phyloP scores from a whole-genome alignment of 1,139 yeast species.

The Tardiomyces digboiensis region DNA sequence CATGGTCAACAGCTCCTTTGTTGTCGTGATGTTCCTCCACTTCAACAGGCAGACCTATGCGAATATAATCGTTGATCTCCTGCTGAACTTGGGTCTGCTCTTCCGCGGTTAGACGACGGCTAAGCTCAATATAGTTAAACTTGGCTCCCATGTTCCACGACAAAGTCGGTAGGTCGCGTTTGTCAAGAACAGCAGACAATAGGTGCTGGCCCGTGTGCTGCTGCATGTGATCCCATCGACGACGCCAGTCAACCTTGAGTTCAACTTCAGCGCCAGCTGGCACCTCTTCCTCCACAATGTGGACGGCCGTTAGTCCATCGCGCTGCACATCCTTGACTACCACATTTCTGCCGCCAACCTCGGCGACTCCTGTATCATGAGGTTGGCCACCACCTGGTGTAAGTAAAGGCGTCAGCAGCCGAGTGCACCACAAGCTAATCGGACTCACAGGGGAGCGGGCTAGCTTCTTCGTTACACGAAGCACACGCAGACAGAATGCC shows the following conservation, averaged over 20 bases:
- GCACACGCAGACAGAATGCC: no score
- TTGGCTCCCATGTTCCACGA: constrained; percentile 79
- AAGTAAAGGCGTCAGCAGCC: no score
- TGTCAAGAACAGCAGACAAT: constrained; percentile 68
- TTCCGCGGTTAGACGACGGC: constrained; percentile 45
- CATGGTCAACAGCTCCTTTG: constrained; percentile 17
- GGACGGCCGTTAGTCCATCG: constrained; percentile 63
- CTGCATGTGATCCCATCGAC: constrained; percentile 78
- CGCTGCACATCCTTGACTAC: constrained; percentile 51
- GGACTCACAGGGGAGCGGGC: no score
- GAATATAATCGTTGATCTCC: constrained; percentile 49
- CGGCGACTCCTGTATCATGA: constrained; percentile 47
- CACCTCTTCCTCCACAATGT: constrained; percentile 43
- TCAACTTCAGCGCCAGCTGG: constrained; percentile 48
- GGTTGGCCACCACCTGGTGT: constrained; percentile 73
- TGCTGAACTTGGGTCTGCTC: constrained; percentile 43
- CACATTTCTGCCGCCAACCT: constrained; percentile 25
- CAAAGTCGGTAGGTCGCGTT: constrained; percentile 50
- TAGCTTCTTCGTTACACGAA: no score
- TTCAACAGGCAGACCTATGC: constrained; percentile 42
- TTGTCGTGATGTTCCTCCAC: constrained; percentile 45
- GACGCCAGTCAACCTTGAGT: constrained; percentile 57
- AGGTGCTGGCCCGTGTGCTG: constrained; percentile 92
- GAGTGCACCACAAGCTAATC: no score
- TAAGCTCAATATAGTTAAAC: constrained; percentile 66